Conservation (phyloP, 352 stramenopile species). For the Peronosclerospora sorghi region DNA sequence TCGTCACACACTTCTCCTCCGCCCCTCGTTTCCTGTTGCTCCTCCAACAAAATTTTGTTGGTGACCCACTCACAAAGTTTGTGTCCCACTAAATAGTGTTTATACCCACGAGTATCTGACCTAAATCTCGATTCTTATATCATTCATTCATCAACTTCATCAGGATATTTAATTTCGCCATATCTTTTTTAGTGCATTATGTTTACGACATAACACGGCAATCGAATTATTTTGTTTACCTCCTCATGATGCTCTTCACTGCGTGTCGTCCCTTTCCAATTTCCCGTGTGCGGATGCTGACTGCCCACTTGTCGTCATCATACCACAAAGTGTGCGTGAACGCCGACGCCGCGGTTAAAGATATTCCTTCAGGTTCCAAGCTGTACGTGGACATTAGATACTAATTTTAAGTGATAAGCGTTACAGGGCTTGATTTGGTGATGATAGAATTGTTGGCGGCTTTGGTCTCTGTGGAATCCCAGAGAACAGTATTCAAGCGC, state of each 20-base stretch:
- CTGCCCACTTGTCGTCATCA: constrained; percentile 10
- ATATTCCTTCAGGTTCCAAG: constrained; percentile 60
- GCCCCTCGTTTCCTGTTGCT: too few species aligned
- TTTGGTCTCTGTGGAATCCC: constrained; percentile 89
- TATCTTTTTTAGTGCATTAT: too few species aligned
- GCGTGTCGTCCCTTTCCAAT: not conserved
- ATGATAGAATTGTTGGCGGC: constrained; percentile 65
- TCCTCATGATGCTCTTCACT: constrained; percentile 11
- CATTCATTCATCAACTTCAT: too few species aligned
- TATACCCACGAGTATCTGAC: too few species aligned
- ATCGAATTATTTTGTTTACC: too few species aligned
- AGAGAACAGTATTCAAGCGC: constrained; percentile 82
- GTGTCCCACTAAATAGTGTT: too few species aligned
- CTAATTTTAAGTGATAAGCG: not conserved
- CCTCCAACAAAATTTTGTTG: too few species aligned
- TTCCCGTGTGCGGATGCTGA: not conserved
- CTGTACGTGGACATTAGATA: constrained; percentile 27
- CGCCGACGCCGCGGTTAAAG: constrained; percentile 58
- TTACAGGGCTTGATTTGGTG: not conserved
- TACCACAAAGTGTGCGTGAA: constrained; percentile 59
- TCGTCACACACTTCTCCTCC: too few species aligned
- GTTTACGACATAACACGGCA: too few species aligned
- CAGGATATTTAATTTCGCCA: too few species aligned
- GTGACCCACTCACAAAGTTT: too few species aligned
- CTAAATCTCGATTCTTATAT: too few species aligned